These are phyloP conservation scores for Malbranchea zuffiana DNA, from an alignment of 2,329 filamentous ascomycete genomes.

Conservation along the genomic window DNA sequence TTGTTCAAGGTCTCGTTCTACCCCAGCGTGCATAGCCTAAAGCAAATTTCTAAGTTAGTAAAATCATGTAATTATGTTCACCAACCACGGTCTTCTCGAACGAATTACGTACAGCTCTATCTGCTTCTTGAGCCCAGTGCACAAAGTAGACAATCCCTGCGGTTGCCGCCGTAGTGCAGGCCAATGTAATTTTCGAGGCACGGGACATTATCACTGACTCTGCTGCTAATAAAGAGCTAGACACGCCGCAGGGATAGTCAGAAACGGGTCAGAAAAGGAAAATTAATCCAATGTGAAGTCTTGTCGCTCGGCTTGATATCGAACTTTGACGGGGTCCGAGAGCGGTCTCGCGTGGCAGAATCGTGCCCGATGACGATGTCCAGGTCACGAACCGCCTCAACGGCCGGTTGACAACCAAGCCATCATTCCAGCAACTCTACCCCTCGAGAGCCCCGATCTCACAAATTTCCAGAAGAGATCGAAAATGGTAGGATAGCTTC, in stretches of 20 bases:
- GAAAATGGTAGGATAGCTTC: conserved; percentile 6
- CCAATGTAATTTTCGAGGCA: conserved; percentile 76
- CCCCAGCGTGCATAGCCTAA: conserved; percentile 86
- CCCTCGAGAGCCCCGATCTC: too few relatives aligned
- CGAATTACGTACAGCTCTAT: conserved; percentile 58
- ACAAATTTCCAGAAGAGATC: not conserved
- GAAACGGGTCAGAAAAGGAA: too few relatives aligned
- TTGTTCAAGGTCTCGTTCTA: conserved; percentile 88
- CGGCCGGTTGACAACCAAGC: too few relatives aligned
- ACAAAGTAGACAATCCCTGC: conserved; percentile 70
- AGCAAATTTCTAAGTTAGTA: conserved; percentile 13
- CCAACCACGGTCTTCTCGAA: not conserved
- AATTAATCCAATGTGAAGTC: too few relatives aligned
- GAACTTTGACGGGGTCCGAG: too few relatives aligned
- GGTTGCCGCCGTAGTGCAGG: conserved; percentile 65
- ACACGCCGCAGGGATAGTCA: too few relatives aligned
- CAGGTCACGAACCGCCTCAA: not conserved
- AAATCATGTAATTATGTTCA: too few relatives aligned
- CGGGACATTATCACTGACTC: conserved; percentile 57
- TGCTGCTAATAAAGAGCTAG: too few relatives aligned
- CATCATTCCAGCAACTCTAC: too few relatives aligned
- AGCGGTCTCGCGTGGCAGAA: conserved; percentile 7
- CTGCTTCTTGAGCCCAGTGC: conserved; percentile 75
- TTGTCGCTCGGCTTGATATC: too few relatives aligned
- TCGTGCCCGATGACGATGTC: not conserved